Evolutionary conservation across 306 rosid genomes (phyloP).

Genomic region (Pyrus pyrifolia): DNA sequence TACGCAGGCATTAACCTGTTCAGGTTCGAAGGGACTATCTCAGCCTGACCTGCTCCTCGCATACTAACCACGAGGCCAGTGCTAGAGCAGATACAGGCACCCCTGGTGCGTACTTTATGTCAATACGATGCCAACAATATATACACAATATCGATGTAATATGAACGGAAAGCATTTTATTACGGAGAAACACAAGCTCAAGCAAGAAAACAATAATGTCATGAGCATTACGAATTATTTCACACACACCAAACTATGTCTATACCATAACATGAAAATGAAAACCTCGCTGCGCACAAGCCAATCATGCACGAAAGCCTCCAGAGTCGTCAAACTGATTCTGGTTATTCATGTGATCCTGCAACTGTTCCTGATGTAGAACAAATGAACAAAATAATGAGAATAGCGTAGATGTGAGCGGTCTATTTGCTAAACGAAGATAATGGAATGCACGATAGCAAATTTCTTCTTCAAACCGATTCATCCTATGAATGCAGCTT

Average conservation of each 20-base stretch:
- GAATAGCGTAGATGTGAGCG: background rate
- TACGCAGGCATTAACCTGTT: constrained; percentile 99
- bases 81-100: constrained; percentile 78
- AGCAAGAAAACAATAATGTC: constrained; percentile 7
- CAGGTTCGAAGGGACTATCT: constrained; percentile 99
- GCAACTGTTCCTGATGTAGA: constrained; percentile 19
- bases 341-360: constrained; percentile 34
- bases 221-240: constrained; percentile 20
- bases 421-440: background rate
- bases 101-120: constrained; percentile 91
- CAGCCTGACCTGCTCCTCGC: constrained; percentile 75
- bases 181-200: constrained; percentile 29
- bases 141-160: background rate
- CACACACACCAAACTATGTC: constrained; percentile 45
- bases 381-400: background rate
- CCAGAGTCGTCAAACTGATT: constrained; percentile 27
- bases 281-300: constrained; percentile 22
- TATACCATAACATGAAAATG: constrained; percentile 32
- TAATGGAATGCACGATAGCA: background rate
- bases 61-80: constrained; percentile 31
- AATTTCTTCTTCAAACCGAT: background rate
- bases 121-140: constrained; percentile 22
- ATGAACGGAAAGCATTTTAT: constrained; percentile 30
- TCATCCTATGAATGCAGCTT: background rate
- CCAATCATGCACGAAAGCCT: constrained; percentile 27